Evolutionary conservation across 176 grass and related monocot species (phyloP), one percentile per base, ranked within the genome.

Genomic region (Rhipidocladum racemiflorum): DNA sequence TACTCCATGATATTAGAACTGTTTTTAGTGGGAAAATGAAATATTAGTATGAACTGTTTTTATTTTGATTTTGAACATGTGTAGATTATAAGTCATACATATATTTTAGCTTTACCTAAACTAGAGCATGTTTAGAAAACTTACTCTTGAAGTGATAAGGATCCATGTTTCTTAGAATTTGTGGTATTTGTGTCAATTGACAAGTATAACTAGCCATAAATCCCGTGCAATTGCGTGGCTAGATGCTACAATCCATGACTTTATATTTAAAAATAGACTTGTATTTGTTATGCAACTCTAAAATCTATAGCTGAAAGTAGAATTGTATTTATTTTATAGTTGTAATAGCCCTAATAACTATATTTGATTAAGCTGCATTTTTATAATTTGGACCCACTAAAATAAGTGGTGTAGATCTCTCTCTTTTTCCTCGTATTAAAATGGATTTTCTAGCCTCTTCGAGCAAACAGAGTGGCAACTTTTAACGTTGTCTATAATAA

Each of bases 231-330:
- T 50, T 49, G 61, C 0, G 1, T n/a, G 29, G 12, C 24, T 44
- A 21, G 27, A 62, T 77, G 16, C 8, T 63, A 9, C 16, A 28
- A 46, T 29, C 2, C 57, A 29, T 44, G 44, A 21, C 40, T 78
- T 78, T 49, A 15, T n/a, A 63, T 78, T 78, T 48, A 13, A 65
- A 46, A 63, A 36, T 60, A 75, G 45, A 75, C 12, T 54, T 17
- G 29, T 54, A 30, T 54, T 74, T 34, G 17, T 13, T 68, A 38
- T 18, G 5, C 29, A 34, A 38, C 17, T 65, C 18, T 10, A 65
- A 49, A 49, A 30, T 71, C 3, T 49, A 9, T 46, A 48, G 24
- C 25, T 18, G 13, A 32, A 55, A 74, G 29, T 34, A 74, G 10
- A 15, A 6, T 74, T 74, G 1, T 54, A 54, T 73, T 53, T 73